Base-by-base conservation (phyloP, 495 filamentous ascomycete genomes). In the Daldinia caldariorum region DNA sequence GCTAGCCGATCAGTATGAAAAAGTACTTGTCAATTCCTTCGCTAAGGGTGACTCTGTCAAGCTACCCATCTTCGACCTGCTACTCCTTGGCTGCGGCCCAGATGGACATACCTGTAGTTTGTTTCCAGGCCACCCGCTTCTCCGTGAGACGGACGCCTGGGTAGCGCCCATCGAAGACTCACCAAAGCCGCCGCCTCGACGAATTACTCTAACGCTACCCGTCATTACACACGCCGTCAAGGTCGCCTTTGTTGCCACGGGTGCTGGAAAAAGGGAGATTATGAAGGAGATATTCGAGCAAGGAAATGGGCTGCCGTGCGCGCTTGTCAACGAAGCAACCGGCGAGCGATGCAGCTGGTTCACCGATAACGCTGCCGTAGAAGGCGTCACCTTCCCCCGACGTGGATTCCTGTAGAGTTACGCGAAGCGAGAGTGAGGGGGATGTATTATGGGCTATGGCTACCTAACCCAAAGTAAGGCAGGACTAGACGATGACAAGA, bases 71-170 rank as follows among this genome's bases (percentile, higher is more conserved):
- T 99, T 99, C 76, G 95, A 99, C 75, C 84, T 99, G 29, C 83
- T 99, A 26, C 86, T 99, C 16, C 88, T 99, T 49, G 95, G 95
- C 63, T 94, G 91, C 72, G 95, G 95, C 3, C 95, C 94, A 14
- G 95, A 99, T 77, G 95, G 95, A 39, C 95, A 99, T 80, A 97
- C 95, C 26, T 98, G 96, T 90, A 93, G 90, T 71, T 84, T 98
- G 32, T 99, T 99, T 83, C 96, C 95, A 6, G 90, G 90, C 29
- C 94, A 97, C 70, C 88, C 89, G 49, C 84, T 98, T 43, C 84
- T 99, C 67, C 88, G 94, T 45, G 95, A 98, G 83, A 88, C 88
- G 63, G 89, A 91, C 72, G 94, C 94, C 37, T 99, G 95, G 95
- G 93, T 97, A 10, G 90, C 91, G 5, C 86, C 94, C 3, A 93